Evolutionary conservation across 106 monocot genomes (phyloP).

Genomic region (Dendrobium officinale): DNA sequence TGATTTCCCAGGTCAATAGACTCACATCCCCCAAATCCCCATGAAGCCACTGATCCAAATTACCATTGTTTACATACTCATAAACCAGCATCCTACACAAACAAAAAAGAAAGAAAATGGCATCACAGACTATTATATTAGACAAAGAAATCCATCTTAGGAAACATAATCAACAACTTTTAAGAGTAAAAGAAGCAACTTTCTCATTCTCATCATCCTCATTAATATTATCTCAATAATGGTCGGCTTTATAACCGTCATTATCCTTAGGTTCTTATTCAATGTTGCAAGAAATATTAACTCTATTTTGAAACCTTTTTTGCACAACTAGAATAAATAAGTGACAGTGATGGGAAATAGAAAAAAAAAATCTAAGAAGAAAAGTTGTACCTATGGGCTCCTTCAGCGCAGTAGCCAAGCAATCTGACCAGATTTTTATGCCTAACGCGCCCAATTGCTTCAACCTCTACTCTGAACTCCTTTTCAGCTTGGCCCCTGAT

Average conservation of each 20-base stretch:
- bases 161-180: too few species aligned
- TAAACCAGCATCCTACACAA: too few species aligned
- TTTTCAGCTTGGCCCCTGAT: slow-evolving; percentile 31
- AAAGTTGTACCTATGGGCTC: slow-evolving; percentile 19
- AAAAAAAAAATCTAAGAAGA: too few species aligned
- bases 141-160: neutral
- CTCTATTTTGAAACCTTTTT: too few species aligned
- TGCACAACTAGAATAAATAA: too few species aligned
- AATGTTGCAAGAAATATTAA: too few species aligned
- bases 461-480: slow-evolving; percentile 36
- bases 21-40: slow-evolving; percentile 26
- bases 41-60: slow-evolving; percentile 40
- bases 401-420: slow-evolving; percentile 32
- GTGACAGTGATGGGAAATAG: too few species aligned
- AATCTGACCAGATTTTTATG: slow-evolving; percentile 37
- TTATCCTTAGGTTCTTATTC: too few species aligned
- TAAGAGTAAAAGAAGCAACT: too few species aligned
- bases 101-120: slow-evolving; percentile 27
- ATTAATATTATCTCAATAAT: too few species aligned
- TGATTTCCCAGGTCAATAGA: slow-evolving; percentile 23
- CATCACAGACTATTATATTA: slow-evolving; percentile 10
- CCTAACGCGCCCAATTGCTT: slow-evolving; percentile 28
- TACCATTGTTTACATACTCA: slow-evolving; percentile 19
- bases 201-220: too few species aligned
- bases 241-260: too few species aligned